These are phyloP conservation scores for Sistotremastrum suecicum DNA, from an alignment of 768 basidiomycete species.

Conservation along the genomic window DNA sequence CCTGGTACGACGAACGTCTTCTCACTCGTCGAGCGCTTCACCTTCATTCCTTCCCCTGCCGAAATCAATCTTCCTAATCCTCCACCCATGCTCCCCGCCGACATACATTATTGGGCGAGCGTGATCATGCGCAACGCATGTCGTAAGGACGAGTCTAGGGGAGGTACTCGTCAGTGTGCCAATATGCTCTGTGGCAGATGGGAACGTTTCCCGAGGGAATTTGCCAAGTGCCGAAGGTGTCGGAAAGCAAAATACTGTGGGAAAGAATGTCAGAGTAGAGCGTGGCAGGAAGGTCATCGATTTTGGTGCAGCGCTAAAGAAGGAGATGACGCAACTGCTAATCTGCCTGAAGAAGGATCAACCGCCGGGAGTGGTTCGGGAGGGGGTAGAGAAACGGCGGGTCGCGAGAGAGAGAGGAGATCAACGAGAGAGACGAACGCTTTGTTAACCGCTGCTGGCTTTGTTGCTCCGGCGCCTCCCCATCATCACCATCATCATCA, in stretches of 20 bases:
- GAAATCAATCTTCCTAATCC: constrained; percentile 60
- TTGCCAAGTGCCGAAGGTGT: constrained; percentile 93
- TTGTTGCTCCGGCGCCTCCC: too few relatives aligned
- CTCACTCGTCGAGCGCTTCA: constrained; percentile 91
- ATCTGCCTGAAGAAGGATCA: too few relatives aligned
- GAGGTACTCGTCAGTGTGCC: constrained; percentile 94
- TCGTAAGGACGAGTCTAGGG: constrained; percentile 84
- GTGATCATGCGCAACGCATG: constrained; percentile 99
- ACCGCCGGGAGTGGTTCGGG: too few relatives aligned
- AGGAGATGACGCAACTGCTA: constrained; percentile 22
- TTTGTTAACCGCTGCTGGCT: too few relatives aligned
- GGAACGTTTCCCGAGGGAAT: constrained; percentile 88
- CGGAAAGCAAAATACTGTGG: constrained; percentile 98
- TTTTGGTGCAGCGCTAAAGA: constrained; percentile 81
- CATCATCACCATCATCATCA: too few relatives aligned
- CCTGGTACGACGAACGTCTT: constrained; percentile 79
- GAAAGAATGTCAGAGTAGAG: constrained; percentile 91
- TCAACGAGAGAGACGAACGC: too few relatives aligned
- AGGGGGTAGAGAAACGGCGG: too few relatives aligned
- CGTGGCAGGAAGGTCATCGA: constrained; percentile 92
- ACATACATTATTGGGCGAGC: constrained; percentile 98
- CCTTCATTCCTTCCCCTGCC: constrained; percentile 78
- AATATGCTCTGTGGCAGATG: constrained; percentile 96
- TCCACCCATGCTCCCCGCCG: constrained; percentile 58
- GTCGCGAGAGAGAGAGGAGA: too few relatives aligned